These are phyloP conservation scores for Rhodotorula sphaerocarpa DNA, from an alignment of 768 basidiomycete genomes.

Conservation along the genomic window DNA sequence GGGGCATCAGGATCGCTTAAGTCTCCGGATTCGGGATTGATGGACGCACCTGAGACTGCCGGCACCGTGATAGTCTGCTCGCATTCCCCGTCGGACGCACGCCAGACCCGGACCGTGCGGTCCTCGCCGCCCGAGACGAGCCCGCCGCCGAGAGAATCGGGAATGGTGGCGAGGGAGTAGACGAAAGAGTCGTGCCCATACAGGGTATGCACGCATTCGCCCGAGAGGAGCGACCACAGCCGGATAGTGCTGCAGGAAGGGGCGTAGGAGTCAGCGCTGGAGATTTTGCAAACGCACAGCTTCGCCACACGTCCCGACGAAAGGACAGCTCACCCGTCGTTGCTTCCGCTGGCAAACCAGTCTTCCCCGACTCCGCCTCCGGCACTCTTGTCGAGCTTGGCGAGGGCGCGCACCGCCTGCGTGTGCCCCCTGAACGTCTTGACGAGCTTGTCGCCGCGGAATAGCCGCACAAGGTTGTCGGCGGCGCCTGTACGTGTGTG, in stretches of 20 bases:
- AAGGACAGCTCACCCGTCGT: constrained; percentile 61
- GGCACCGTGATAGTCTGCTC: constrained; percentile 83
- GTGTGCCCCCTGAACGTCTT: constrained; percentile 76
- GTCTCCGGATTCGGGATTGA: neutral
- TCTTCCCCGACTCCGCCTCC: constrained; percentile 30
- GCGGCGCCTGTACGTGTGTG: constrained; percentile 62
- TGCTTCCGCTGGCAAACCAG: constrained; percentile 90
- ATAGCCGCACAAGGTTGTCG: constrained; percentile 86
- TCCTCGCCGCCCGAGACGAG: constrained; percentile 91
- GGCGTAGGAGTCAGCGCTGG: neutral
- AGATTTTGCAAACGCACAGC: too few relatives aligned
- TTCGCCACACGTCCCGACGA: too few relatives aligned
- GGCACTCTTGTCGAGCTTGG: constrained; percentile 62
- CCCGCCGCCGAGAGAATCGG: constrained; percentile 54
- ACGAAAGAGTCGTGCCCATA: constrained; percentile 96
- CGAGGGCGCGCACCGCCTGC: constrained; percentile 76
- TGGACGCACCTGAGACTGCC: constrained; percentile 59
- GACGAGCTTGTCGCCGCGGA: constrained; percentile 60
- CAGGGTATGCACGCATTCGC: constrained; percentile 70
- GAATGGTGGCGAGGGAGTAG: constrained; percentile 75
- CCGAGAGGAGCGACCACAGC: constrained; percentile 59
- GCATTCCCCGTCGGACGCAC: constrained; percentile 69
- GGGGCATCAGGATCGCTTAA: neutral
- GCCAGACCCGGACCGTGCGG: constrained; percentile 83
- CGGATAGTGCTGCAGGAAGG: constrained; percentile 63